Evolutionary conservation across 306 rosid species (phyloP), one percentile per base, ranked within the genome.

Genomic region (Vicia faba): DNA sequence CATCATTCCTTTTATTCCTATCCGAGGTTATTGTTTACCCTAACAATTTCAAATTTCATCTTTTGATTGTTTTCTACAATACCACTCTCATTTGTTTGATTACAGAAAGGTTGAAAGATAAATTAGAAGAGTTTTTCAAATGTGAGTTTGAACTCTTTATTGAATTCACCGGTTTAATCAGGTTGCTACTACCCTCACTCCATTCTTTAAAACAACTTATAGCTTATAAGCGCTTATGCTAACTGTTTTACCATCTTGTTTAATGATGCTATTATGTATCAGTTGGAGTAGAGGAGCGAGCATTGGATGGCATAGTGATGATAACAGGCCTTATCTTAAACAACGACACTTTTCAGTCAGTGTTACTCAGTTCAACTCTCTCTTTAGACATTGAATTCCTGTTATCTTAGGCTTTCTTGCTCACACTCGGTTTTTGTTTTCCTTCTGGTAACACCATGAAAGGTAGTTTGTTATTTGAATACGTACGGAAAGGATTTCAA

Each of bases 221-320:
- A 20, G 23, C 23, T 20, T 20, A 20, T 20, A 20, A 20, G 23
- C 23, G 23, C 23, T 20, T 20, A 20, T 1, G 23, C 23, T 20
- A 20, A 20, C 23, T 20, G 23, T 20, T 50, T 2, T 50, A 19
- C 31, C 57, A 51, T 11, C 1, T 55, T 55, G 16, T 55, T 28
- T 55, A 11, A 53, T 53, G 33, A 53, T 53, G 58, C 8, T 51
- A 11, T 51, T 3, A 4, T 53, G 20, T 51, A 20, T 20, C 85
- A 89, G 98, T 69, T 93, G 97, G 96, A 71, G 70, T 49, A 83
- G 57, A 80, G 98, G 97, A 64, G 83, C 98, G 44, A 84, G 86
- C 87, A 93, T 93, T 79, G 98, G 97, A 58, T 93, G 97, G 95
- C 98, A 93, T 78, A 86, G 95, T 74, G 98, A 93, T 72, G 95